Conservation (phyloP, 345 rosid species). For the Gossypium turneri region DNA sequence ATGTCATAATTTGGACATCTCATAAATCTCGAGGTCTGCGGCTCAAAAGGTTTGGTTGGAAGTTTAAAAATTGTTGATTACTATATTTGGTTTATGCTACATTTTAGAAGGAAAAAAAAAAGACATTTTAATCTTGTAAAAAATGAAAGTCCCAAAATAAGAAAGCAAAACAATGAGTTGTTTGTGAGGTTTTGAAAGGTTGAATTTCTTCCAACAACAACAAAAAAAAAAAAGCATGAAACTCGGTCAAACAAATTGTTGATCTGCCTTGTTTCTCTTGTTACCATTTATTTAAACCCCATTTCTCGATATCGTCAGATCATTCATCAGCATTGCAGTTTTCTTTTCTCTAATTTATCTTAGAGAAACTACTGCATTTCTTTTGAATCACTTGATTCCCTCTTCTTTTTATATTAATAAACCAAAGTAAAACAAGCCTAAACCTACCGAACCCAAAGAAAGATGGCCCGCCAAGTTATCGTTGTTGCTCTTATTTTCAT, state of each 20-base stretch:
- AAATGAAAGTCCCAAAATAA: not conserved
- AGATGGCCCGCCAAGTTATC: conserved; percentile 22
- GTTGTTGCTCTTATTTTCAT: conserved; percentile 25
- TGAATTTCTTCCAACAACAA: no score
- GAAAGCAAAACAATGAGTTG: not conserved
- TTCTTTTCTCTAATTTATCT: not conserved
- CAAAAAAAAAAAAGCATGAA: not conserved
- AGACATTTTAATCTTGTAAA: no score
- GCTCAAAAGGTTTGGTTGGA: no score
- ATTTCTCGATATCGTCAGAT: not conserved
- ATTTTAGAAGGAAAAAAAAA: no score
- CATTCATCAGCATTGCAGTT: not conserved
- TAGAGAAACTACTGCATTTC: not conserved
- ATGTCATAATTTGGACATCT: no score
- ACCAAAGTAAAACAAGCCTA: no score
- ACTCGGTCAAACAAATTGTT: not conserved
- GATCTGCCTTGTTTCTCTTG: not conserved
- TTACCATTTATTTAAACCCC: not conserved
- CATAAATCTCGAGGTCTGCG: no score
- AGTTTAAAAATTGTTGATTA: not conserved
- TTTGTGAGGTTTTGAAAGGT: not conserved
- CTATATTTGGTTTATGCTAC: no score
- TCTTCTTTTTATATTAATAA: not conserved
- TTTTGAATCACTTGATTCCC: not conserved
- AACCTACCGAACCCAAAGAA: not conserved